Evolutionary conservation across 176 grass and related monocot species (phyloP).

Genomic region (Neostapfia colusana): DNA sequence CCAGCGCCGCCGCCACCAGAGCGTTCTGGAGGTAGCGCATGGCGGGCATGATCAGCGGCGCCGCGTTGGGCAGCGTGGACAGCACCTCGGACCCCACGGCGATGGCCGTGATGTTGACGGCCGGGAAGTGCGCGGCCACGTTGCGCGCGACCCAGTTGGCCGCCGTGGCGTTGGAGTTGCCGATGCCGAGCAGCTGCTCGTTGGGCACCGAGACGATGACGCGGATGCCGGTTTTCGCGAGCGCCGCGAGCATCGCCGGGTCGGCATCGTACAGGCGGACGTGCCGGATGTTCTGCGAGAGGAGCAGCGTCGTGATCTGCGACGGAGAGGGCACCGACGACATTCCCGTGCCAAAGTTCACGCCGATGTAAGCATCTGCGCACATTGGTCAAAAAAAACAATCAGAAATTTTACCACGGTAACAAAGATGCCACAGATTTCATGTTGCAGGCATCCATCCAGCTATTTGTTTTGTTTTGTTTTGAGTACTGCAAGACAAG

Average conservation of each 20-base stretch:
- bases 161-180: conserved; percentile 85
- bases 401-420: background rate
- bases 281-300: conserved; percentile 77
- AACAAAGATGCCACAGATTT: too few species aligned
- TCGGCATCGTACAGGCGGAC: conserved; percentile 82
- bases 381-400: background rate
- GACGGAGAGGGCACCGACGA: conserved; percentile 71
- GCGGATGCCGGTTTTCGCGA: conserved; percentile 77
- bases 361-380: conserved; percentile 83
- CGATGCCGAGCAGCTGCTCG: conserved; percentile 91
- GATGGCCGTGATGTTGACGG: conserved; percentile 89
- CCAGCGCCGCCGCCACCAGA: conserved; percentile 83
- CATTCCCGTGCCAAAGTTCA: conserved; percentile 86
- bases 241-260: conserved; percentile 71
- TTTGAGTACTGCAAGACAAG: background rate
- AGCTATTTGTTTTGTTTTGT: background rate
- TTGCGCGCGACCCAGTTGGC: conserved; percentile 81
- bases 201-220: conserved; percentile 89
- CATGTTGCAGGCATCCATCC: background rate
- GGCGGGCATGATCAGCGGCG: conserved; percentile 69
- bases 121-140: conserved; percentile 71
- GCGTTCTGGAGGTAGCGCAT: conserved; percentile 88
- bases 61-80: conserved; percentile 66
- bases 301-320: conserved; percentile 80
- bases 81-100: conserved; percentile 91